Conservation (phyloP, 805 yeast species). For the Teunomyces stri region DNA sequence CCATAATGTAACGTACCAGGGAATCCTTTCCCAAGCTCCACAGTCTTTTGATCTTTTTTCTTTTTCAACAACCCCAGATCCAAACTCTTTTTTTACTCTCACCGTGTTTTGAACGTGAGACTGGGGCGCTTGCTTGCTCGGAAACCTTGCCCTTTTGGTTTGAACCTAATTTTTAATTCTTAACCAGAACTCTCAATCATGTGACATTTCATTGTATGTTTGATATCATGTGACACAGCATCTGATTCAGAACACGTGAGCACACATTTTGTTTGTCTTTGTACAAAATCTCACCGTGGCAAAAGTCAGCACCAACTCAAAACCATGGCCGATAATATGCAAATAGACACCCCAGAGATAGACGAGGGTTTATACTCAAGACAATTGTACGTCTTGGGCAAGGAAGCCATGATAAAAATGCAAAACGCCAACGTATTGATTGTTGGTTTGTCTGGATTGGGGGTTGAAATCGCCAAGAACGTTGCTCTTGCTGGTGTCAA, state of each 20-base stretch:
- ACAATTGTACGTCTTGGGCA: conserved; percentile 93
- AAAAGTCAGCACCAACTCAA: not conserved
- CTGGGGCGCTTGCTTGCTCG: not conserved
- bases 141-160: not conserved
- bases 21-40: not conserved
- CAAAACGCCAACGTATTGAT: conserved; percentile 89
- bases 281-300: not conserved
- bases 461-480: conserved; percentile 95
- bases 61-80: not conserved
- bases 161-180: no score
- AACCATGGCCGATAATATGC: conserved; percentile 33
- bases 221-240: not conserved
- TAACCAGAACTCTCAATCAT: not conserved
- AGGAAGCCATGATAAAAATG: conserved; percentile 98
- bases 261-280: not conserved
- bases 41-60: not conserved
- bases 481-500: conserved; percentile 97
- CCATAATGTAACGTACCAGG: not conserved
- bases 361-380: conserved; percentile 96
- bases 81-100: not conserved
- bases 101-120: not conserved
- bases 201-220: not conserved
- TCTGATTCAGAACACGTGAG: not conserved
- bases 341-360: conserved; percentile 51
- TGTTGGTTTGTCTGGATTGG: conserved; percentile 88